Evolutionary conservation across 179 eudicot species (phyloP), one percentile per base, ranked within the genome.

Genomic region (Drosera spatulata): DNA sequence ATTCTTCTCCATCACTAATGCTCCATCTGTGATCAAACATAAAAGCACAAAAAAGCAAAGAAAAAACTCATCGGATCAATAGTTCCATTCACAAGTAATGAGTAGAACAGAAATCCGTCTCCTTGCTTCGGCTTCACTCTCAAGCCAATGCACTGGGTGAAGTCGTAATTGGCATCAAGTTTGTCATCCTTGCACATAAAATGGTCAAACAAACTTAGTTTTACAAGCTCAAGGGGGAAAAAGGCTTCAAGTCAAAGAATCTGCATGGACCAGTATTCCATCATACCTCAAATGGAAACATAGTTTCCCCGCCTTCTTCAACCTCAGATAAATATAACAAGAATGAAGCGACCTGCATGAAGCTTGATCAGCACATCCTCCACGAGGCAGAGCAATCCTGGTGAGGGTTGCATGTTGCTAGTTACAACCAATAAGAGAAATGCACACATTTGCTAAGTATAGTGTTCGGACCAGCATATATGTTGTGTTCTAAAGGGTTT

Each of bases 241-340:
- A 43, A 43, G 5, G 45, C 45, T 43, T 43, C 45, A 43, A 43
- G 1, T 7, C 45, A 4, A 43, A 43, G 0, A 43, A 4, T 43
- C 45, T 43, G 8, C 6, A 43, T 43, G 5, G 6, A 43, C 8
- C 5, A 43, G 8, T 7, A 7, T 55, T 50, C 59, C 14, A 58
- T 41, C 65, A 43, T 71, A 86, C 97, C 91, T 89, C 97, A 56
- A 73, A 89, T 2, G 97, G 97, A 62, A 89, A 89, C 95, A 86
- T 84, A 55, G 97, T 89, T 79, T 86, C 97, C 14, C 97, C 97
- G 55, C 97, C 97, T 80, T 80, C 91, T 79, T 86, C 91, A 64
- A 86, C 97, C 69, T 86, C 87, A 41, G 97, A 82, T 74, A 89
- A 73, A 76, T 89, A 89, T 62, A 89, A 77, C 74, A 89, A 75